phyloP scores from a whole-genome alignment of 805 yeast species.

The Jamesozyma rosinii region DNA sequence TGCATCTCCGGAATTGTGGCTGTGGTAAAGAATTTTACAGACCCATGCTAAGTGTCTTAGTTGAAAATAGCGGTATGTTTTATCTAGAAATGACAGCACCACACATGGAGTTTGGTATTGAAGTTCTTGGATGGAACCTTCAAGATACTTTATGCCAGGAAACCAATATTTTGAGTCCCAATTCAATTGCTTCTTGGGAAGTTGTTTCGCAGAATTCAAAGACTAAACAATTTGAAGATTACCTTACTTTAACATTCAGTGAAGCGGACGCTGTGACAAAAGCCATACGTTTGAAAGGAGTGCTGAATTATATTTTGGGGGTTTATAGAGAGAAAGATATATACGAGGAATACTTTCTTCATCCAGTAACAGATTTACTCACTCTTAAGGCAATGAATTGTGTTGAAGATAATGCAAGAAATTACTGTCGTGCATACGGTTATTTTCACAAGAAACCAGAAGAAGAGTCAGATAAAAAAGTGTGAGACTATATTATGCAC shows the following conservation, averaged over 20 bases:
- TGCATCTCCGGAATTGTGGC: constrained; percentile 13
- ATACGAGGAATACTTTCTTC: constrained; percentile 8
- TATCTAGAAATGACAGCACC: constrained; percentile 15
- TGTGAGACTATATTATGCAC: too few relatives aligned
- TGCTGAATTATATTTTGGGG: constrained; percentile 31
- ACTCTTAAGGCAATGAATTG: constrained; percentile 3
- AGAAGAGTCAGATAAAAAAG: background rate
- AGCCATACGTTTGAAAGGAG: constrained; percentile 30
- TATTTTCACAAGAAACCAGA: constrained; percentile 4
- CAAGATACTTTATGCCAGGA: constrained; percentile 8
- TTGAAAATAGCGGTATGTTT: constrained; percentile 13
- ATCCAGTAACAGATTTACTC: constrained; percentile 7
- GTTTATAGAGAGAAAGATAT: constrained; percentile 20
- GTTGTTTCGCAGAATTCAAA: constrained; percentile 10
- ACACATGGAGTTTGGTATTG: constrained; percentile 11
- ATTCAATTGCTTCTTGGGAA: constrained; percentile 15
- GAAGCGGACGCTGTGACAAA: constrained; percentile 34
- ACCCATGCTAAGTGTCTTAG: constrained; percentile 13
- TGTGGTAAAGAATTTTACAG: constrained; percentile 14
- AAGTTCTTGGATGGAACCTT: constrained; percentile 12
- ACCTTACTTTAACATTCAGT: constrained; percentile 33
- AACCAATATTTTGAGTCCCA: constrained; percentile 13
- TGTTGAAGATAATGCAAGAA: constrained; percentile 1
- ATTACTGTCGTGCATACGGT: constrained; percentile 12
- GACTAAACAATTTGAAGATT: constrained; percentile 26